Base-by-base conservation (phyloP, 2,329 filamentous ascomycete genomes). In the Didymella exigua region DNA sequence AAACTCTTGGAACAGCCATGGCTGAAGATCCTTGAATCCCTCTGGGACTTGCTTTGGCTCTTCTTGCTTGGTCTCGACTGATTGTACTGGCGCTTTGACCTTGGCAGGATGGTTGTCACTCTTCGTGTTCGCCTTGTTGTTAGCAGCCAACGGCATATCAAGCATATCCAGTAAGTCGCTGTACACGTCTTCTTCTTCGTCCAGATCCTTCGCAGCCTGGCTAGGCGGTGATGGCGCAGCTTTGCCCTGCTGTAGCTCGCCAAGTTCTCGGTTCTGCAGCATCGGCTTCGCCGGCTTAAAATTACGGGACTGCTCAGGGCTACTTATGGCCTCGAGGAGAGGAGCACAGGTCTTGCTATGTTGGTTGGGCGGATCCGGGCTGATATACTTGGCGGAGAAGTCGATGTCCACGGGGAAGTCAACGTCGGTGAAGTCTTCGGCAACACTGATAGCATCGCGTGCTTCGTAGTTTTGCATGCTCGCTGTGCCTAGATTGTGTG, bases 1-100 rank as follows among this genome's bases (percentile, higher is more conserved):
- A 45, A 76, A 76, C 54, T 77, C 74, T 26, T 65, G 54, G 14
- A 73, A 65, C 5, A 78, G 55, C 74, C 75, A 78, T 1, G 68
- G 65, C 37, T 76, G 71, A 1, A 77, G 59, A 41, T 68, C 73
- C 41, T 73, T 66, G 52, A 66, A 73, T 13, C 48, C 63, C 1
- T 70, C 65, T 0, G 63, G 65, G 16, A 65, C 44, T 2, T 54
- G 30, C 27, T 59, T 41, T 4, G 57, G 5, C 11, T 42, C 18
- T 16, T 42, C 14, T 14, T 41, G 2, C 14, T 36, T n/a, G 2
- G 10, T 1, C 18, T 29, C 6, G 27, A 41, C 11, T 2, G 23
- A 13, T 6, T 42, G 40, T 16, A n/a, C 10, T 11, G 21, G 11
- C 5, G 13, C 3, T 4, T 46, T 16, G 41, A 33, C 16, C 4